phyloP scores from a whole-genome alignment of 768 basidiomycete species.

The Lactarius indigo region DNA sequence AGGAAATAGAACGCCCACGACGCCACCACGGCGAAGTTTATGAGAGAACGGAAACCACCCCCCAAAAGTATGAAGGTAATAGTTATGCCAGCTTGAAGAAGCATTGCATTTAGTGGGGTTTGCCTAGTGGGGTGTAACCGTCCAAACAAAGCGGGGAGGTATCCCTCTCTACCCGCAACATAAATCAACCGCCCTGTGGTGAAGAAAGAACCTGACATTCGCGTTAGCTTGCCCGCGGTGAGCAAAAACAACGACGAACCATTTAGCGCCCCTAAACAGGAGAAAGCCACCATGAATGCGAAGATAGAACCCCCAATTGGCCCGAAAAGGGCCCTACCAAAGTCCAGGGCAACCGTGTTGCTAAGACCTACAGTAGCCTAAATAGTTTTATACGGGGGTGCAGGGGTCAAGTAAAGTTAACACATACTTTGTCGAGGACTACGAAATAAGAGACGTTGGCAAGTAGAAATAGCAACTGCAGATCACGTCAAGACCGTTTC shows the following conservation, averaged over 20 bases:
- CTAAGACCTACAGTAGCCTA: constrained; percentile 67
- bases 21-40: constrained; percentile 87
- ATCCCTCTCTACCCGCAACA: constrained; percentile 84
- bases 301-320: constrained; percentile 83
- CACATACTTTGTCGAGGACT: constrained; percentile 74
- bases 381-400: constrained; percentile 13
- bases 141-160: constrained; percentile 82
- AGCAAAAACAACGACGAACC: constrained; percentile 41
- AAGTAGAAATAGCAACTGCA: constrained; percentile 68
- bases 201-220: constrained; percentile 55
- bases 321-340: constrained; percentile 83
- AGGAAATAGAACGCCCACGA: constrained; percentile 87
- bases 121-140: constrained; percentile 66
- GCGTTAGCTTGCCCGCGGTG: constrained; percentile 12
- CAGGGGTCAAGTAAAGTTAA: background rate
- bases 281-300: constrained; percentile 87
- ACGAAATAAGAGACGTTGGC: constrained; percentile 91
- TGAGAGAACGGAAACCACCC: constrained; percentile 82
- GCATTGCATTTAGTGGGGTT: constrained; percentile 87
- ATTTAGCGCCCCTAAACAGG: constrained; percentile 93
- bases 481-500: constrained; percentile 16
- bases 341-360: constrained; percentile 89
- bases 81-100: constrained; percentile 73
- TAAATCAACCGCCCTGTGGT: constrained; percentile 84
- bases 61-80: constrained; percentile 78